Percentiles rank a stretch among this genome's conserved stretches.
Conservation (phyloP, 2,329 filamentous ascomycete species). For the Juglanconis sp. region DNA sequence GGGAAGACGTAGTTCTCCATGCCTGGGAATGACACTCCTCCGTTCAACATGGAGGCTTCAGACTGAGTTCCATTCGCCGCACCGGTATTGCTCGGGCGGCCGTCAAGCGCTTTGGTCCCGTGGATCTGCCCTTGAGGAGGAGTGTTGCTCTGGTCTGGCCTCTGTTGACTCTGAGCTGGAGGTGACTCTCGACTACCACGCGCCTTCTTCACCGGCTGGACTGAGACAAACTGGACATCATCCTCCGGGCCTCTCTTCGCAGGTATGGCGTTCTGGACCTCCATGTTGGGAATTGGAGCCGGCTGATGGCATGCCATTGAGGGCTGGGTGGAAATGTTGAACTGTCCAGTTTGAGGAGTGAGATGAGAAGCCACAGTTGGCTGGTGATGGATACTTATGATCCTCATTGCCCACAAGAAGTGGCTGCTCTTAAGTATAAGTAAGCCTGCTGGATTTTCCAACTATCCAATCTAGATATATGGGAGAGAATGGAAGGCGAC, state of each 20-base stretch:
- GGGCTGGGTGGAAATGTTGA: not conserved
- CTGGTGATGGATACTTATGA: not conserved
- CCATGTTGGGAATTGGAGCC: not conserved
- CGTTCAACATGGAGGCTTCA: not conserved
- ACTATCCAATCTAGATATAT: not conserved
- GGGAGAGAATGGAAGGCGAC: not conserved
- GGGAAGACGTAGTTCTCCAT: conserved; percentile 20
- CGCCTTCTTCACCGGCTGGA: conserved; percentile 19
- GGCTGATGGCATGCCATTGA: not conserved
- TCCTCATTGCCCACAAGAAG: not conserved
- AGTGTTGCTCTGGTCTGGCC: not conserved
- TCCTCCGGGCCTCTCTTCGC: conserved; percentile 19
- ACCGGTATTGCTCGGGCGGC: not conserved
- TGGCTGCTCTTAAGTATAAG: not conserved
- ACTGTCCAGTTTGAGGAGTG: not conserved
- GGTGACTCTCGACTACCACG: conserved; percentile 9
- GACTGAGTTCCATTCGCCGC: not conserved
- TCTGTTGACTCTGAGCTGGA: not conserved
- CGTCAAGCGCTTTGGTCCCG: not conserved
- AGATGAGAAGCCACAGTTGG: not conserved
- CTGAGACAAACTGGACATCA: conserved; percentile 21
- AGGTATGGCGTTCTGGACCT: not conserved
- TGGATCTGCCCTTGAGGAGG: not conserved
- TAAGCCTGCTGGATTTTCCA: not conserved
- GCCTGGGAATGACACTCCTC: conserved; percentile 9